Percentiles rank a stretch among this genome's conserved stretches.
Conservation (phyloP, 148 eudicot genomes). For the Cornus florida region DNA sequence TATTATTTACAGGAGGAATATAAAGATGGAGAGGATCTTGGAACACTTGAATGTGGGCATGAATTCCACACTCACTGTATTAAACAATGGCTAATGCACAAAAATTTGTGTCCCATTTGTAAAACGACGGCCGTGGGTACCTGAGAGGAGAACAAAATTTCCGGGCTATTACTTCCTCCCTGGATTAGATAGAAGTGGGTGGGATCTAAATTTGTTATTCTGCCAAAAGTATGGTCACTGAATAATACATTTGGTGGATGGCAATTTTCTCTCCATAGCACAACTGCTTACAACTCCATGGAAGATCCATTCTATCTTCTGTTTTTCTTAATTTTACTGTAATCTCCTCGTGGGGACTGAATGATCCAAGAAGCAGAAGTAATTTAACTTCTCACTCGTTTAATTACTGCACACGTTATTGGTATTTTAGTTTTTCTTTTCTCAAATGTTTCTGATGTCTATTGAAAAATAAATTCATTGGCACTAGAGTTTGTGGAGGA, state of each 20-base stretch:
- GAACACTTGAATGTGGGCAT: slow-evolving; percentile 85
- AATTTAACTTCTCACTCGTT: not conserved
- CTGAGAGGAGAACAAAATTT: slow-evolving; percentile 9
- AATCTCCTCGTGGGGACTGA: not conserved
- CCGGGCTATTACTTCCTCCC: not conserved
- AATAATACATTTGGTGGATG: not conserved
- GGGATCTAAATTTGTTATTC: not conserved
- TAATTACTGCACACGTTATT: not conserved
- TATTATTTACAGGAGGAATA: slow-evolving; percentile 64
- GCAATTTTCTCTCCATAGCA: no score
- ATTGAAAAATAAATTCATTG: not conserved
- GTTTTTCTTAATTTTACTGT: slow-evolving; percentile 4
- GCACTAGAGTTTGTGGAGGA: no score
- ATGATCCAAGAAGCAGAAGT: not conserved
- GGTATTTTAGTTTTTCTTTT: not conserved
- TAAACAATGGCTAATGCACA: slow-evolving; percentile 84
- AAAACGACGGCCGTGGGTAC: slow-evolving; percentile 67
- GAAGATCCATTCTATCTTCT: slow-evolving; percentile 12
- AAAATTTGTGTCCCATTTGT: slow-evolving; percentile 94
- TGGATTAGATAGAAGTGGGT: slow-evolving; percentile 1
- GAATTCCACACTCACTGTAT: slow-evolving; percentile 77
- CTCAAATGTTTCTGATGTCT: not conserved
- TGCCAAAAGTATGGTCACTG: not conserved
- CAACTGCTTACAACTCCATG: not conserved
- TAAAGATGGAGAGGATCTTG: slow-evolving; percentile 69